These are phyloP conservation scores for Botrytis fabae DNA, from an alignment of 2,329 filamentous ascomycete genomes.

Conservation along the genomic window DNA sequence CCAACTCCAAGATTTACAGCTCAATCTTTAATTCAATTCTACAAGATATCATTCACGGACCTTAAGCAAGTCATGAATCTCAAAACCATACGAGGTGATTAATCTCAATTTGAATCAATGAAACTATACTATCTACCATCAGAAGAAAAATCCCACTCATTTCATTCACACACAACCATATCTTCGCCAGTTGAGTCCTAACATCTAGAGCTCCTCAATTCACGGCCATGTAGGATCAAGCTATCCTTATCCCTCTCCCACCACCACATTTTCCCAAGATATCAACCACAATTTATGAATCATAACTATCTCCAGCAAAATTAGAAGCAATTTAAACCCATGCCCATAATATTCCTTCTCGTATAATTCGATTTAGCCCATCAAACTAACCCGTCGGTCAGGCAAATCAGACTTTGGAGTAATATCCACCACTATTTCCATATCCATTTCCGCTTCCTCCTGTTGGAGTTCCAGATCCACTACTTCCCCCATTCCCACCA, in stretches of 20 bases:
- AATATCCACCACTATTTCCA: conserved; percentile 8
- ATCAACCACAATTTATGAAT: neutral
- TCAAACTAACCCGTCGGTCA: too few relatives aligned
- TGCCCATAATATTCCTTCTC: neutral
- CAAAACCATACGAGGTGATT: neutral
- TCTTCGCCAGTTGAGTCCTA: neutral
- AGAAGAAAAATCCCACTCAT: neutral
- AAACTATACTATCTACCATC: neutral
- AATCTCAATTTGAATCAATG: neutral
- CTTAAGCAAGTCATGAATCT: neutral
- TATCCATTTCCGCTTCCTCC: neutral
- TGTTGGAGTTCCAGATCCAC: neutral
- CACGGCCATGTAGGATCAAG: neutral
- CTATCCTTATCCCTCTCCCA: neutral
- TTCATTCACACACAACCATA: neutral
- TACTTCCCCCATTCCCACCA: neutral
- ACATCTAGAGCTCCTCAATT: neutral
- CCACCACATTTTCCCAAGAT: neutral
- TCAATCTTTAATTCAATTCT: neutral
- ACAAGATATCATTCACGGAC: neutral
- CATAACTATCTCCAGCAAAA: neutral
- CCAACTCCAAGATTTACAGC: rapidly evolving
- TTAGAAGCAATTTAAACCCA: neutral
- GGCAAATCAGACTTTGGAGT: neutral
- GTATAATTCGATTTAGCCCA: neutral